Evolutionary conservation across 1,139 yeast species (phyloP).

Genomic region (Protomyces gravidus): DNA sequence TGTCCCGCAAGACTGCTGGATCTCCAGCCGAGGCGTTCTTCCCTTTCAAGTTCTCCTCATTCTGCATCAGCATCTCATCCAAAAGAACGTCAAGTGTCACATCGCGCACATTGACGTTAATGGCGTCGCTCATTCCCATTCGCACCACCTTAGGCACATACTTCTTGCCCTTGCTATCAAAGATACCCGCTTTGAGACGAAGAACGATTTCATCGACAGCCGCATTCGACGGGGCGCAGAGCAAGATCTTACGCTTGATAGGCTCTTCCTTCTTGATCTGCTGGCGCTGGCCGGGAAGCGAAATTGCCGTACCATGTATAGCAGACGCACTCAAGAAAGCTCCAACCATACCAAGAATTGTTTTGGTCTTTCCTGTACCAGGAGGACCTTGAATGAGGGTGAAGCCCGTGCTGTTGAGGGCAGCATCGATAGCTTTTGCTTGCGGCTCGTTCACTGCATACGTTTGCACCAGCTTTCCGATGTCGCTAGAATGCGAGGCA

Average conservation of each 20-base stretch:
- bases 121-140: conserved; percentile 84
- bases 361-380: conserved; percentile 97
- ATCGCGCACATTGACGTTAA: conserved; percentile 75
- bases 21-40: conserved; percentile 36
- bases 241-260: conserved; percentile 52
- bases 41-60: conserved; percentile 38
- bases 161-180: conserved; percentile 45
- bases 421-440: conserved; percentile 78
- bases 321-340: conserved; percentile 54
- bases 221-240: conserved; percentile 98
- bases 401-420: conserved; percentile 67
- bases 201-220: conserved; percentile 96
- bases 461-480: conserved; percentile 38
- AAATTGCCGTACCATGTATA: conserved; percentile 40
- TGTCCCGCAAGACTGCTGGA: conserved; percentile 51
- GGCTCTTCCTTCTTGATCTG: conserved; percentile 35
- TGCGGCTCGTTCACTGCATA: conserved; percentile 79
- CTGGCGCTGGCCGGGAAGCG: conserved; percentile 40
- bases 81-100: conserved; percentile 83
- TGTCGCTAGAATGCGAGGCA: conserved; percentile 30
- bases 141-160: conserved; percentile 75
- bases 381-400: conserved; percentile 96
- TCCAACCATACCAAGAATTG: conserved; percentile 88
- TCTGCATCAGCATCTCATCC: conserved; percentile 53
- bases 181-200: conserved; percentile 72